Evolutionary conservation across 495 filamentous ascomycete species (phyloP).

Genomic region (Podospora tetraspora): DNA sequence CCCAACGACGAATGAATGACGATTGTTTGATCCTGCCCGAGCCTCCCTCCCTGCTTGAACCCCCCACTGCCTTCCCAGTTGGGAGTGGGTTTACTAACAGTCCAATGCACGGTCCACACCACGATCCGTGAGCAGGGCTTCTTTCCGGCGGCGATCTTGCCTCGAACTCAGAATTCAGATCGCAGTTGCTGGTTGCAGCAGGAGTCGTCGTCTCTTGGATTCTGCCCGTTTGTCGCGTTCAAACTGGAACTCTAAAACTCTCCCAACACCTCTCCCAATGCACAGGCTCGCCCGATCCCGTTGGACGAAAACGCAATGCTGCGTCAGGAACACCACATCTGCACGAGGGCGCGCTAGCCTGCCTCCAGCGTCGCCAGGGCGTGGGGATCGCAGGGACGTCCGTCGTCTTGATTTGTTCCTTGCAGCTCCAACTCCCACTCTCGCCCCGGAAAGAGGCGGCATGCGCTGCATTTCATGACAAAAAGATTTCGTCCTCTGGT

Average conservation of each 20-base stretch:
- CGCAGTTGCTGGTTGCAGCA: neutral
- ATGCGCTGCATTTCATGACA: constrained; percentile 32
- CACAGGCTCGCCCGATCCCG: neutral
- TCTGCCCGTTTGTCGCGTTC: neutral
- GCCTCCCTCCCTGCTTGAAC: neutral
- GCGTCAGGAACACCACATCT: constrained; percentile 24
- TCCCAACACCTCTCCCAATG: neutral
- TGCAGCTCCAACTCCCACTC: constrained; percentile 33
- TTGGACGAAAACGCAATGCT: neutral
- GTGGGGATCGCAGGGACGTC: constrained; percentile 24
- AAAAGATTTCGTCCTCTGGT: constrained; percentile 25
- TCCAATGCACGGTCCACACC: neutral
- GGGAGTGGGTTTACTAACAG: neutral
- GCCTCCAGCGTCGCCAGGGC: constrained; percentile 18
- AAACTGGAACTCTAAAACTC: neutral
- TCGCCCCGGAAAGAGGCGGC: constrained; percentile 22
- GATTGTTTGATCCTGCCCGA: neutral
- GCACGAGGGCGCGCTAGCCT: constrained; percentile 18
- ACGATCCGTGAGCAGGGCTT: neutral
- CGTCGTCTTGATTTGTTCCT: constrained; percentile 34
- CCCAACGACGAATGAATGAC: constrained; percentile 4
- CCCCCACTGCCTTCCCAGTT: neutral
- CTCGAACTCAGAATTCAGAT: neutral
- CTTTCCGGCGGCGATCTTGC: neutral
- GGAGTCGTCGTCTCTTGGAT: neutral